Evolutionary conservation across 805 yeast genomes (phyloP).

Genomic region (Wickerhamomyces tratensis): DNA sequence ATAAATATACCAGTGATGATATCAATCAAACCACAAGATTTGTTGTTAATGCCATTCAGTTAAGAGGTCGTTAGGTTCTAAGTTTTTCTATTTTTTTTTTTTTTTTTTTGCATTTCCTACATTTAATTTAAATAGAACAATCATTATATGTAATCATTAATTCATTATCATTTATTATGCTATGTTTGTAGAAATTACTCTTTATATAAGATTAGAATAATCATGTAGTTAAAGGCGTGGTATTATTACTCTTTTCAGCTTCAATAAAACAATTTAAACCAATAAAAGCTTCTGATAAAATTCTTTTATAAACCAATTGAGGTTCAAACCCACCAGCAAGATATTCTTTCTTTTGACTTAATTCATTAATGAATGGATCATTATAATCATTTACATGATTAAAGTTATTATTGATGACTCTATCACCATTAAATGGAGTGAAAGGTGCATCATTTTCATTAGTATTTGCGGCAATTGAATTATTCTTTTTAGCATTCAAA

Average conservation of each 20-base stretch:
- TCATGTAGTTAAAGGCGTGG: constrained; percentile 2
- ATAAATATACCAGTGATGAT: constrained; percentile 8
- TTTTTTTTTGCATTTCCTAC: no score
- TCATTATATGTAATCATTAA: no score
- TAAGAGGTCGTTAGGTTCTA: constrained; percentile 34
- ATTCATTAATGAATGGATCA: constrained; percentile 54
- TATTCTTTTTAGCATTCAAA: constrained; percentile 22
- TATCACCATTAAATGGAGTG: constrained; percentile 91
- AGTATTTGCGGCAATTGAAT: constrained; percentile 19
- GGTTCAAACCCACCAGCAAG: constrained; percentile 82
- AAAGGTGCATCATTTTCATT: constrained; percentile 49
- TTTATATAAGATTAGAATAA: no score
- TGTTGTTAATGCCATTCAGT: constrained; percentile 36
- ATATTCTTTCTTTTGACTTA: constrained; percentile 50
- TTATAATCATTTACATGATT: constrained; percentile 36
- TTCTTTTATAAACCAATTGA: constrained; percentile 58
- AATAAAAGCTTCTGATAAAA: constrained; percentile 80
- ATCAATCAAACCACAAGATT: constrained; percentile 24
- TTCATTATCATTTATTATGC: no score
- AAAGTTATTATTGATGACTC: constrained; percentile 47
- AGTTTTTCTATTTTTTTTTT: no score
- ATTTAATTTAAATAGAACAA: background rate
- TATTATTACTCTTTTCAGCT: constrained; percentile 32
- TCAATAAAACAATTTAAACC: constrained; percentile 80
- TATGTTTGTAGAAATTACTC: no score